Conservation (phyloP, 495 filamentous ascomycete genomes). For the Corynascus novoguineensis region DNA sequence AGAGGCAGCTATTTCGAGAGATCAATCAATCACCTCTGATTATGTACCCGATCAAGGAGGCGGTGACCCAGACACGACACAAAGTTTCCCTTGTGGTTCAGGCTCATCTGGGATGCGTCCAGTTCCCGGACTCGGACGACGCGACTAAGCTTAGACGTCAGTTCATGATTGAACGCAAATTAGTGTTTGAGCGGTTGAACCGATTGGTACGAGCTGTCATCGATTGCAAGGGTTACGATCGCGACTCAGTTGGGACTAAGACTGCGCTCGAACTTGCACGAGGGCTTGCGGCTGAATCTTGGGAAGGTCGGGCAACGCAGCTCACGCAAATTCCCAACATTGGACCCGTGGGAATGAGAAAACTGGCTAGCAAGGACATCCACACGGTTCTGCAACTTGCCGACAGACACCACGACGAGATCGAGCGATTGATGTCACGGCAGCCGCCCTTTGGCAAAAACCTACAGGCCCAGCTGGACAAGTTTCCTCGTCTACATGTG, state of each 20-base stretch:
- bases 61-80: conserved; percentile 63
- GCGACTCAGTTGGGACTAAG: conserved; percentile 60
- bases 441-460: conserved; percentile 81
- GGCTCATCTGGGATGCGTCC: conserved; percentile 67
- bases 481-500: conserved; percentile 72
- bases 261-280: conserved; percentile 75
- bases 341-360: conserved; percentile 70
- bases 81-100: conserved; percentile 89
- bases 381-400: conserved; percentile 67
- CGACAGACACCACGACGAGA: conserved; percentile 57
- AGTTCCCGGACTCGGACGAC: conserved; percentile 60
- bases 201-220: conserved; percentile 77
- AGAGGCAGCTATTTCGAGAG: conserved; percentile 73
- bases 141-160: conserved; percentile 55
- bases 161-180: conserved; percentile 60
- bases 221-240: conserved; percentile 67
- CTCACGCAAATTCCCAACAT: conserved; percentile 84
- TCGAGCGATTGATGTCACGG: conserved; percentile 70
- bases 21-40: conserved; percentile 71
- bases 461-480: conserved; percentile 54
- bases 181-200: conserved; percentile 69
- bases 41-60: conserved; percentile 75
- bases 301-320: conserved; percentile 81
- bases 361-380: conserved; percentile 66
- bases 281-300: conserved; percentile 70